Base-by-base conservation (phyloP, 768 basidiomycete species). In the Grammothele lineata region DNA sequence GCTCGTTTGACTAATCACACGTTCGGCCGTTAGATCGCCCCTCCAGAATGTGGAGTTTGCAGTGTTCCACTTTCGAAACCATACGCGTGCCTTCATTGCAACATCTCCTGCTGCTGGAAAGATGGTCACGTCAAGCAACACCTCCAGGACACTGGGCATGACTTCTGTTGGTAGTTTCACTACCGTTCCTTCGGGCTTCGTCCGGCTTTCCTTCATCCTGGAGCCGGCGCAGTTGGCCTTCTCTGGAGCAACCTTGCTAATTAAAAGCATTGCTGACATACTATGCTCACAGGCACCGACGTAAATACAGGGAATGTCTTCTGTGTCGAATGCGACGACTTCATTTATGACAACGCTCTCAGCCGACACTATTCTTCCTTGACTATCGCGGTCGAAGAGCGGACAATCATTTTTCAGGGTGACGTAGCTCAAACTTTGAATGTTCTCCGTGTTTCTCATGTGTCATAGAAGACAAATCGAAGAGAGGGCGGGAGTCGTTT, bases 251-350 rank as follows among this genome's bases (percentile, higher is more conserved):
- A n/a, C n/a, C n/a, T n/a, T n/a, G n/a, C n/a, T n/a, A n/a, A n/a
- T n/a, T n/a, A n/a, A n/a, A 34, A 18, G 35, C 37, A 36, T 7
- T 25, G 10, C 27, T 33, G 19, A 42, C 11, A 11, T 42, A 21
- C 26, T 12, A n/a, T 40, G 14, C 18, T 17, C 10, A 8, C 56
- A 93, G 92, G 85, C 57, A 78, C 80, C 22, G 91, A 94, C 62
- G 70, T 78, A 3, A 78, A 77, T 53, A 77, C 82, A 0, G 92
- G 92, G n/a, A 70, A 72, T 9, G 67, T 93, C 2, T 93, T 78
- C 58, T 94, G 92, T 61, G 62, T 68, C 2, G 68, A 73, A 26
- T 94, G 92, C 66, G 73, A 83, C 30, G 85, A 92, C 60, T 83
- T 90, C 49, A 74, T 90, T 19, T 85, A 84, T 55, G 71, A 87